These are phyloP conservation scores for Kregervanrija fluxuum DNA, from an alignment of 805 yeast species.

Conservation along the genomic window DNA sequence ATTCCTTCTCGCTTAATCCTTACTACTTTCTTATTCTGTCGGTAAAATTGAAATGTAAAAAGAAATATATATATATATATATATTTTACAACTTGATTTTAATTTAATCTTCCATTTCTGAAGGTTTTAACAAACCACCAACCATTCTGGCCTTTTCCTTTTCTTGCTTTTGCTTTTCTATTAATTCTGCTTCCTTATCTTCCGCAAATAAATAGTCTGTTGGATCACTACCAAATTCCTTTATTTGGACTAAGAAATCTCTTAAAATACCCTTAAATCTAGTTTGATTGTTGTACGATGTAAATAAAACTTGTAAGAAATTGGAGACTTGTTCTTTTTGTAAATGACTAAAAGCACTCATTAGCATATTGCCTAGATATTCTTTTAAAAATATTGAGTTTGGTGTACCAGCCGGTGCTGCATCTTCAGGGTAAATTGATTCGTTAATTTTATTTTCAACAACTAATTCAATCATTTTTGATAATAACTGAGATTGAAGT, in stretches of 20 bases:
- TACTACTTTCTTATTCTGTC: no score
- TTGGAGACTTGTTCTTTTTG: conserved; percentile 74
- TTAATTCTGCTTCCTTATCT: conserved; percentile 72
- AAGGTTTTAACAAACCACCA: conserved; percentile 92
- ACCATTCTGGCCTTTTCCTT: conserved; percentile 78
- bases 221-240: conserved; percentile 91
- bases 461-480: conserved; percentile 77
- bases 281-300: conserved; percentile 62
- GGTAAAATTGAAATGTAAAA: background rate
- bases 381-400: conserved; percentile 74
- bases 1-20: no score
- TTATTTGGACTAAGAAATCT: conserved; percentile 94
- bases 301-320: conserved; percentile 71
- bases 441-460: conserved; percentile 66
- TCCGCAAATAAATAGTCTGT: conserved; percentile 93
- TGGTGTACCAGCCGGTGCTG: conserved; percentile 80
- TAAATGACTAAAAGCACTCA: conserved; percentile 88
- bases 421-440: conserved; percentile 74
- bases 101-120: conserved; percentile 72
- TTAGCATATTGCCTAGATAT: conserved; percentile 73
- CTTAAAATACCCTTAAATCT: conserved; percentile 81
- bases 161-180: conserved; percentile 61
- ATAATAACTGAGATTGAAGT: conserved; percentile 76
- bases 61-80: background rate
- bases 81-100: background rate